Base-by-base conservation (phyloP, 441 rosid genomes). In the Syzygium malaccense region DNA sequence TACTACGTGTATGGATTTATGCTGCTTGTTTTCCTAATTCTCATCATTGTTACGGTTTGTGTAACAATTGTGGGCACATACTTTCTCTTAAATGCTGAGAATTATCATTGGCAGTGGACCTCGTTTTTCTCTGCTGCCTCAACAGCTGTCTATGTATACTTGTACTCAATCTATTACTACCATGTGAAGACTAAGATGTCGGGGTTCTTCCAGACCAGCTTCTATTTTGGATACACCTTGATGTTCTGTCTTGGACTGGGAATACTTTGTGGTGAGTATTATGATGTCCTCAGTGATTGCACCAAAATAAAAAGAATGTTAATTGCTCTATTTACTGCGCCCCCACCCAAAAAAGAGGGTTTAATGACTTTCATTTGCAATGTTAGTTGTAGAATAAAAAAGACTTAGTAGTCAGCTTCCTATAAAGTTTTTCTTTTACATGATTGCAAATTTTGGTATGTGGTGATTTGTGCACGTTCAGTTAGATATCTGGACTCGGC, bases 81-180 rank as follows among this genome's bases (percentile, higher is more conserved):
- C 88, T 97, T 96, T 95, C 91, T 97, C 90, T 95, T 97, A 88
- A 97, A 97, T 88, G 99, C 99, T 26, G 99, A 97, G 93, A 97
- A 97, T 87, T 96, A 97, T 90, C 99, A 97, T 93, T 97, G 99
- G 99, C 99, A 97, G 87, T 97, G 99, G 99, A 97, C 99, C 1
- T 97, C 99, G 32, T 97, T 96, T 90, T 95, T 95, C 92, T 96
- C 99, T 49, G 99, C 99, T 88, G 99, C 99, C 37, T 97, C 99
- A 71, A 97, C 99, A 45, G 98, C 99, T 51, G 96, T 96, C 85
- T 97, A 97, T 87, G 99, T 97, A 88, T 97, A 96, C 93, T 89
- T 96, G 89, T 97, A 97, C 93, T 96, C 99, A 9, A 93, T 97
- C 88, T 97, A 96, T 89, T 96, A 97, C 97, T 97, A 96, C 92